Base-by-base conservation (phyloP, 805 yeast species). In the Priceomyces fermenticarens region DNA sequence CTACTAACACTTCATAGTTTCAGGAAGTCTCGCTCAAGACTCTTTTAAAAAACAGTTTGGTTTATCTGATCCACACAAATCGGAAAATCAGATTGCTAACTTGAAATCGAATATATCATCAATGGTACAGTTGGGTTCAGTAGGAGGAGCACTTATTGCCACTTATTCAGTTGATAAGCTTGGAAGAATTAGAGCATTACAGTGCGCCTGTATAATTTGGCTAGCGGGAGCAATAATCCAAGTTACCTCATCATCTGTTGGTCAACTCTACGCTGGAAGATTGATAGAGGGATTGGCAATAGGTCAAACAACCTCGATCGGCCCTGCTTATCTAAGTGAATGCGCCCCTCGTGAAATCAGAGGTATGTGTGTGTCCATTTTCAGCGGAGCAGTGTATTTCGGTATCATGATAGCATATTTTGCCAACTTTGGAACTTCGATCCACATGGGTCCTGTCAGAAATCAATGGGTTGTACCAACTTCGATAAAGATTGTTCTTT, bases 381-480 rank as follows among this genome's bases (percentile, higher is more conserved):
- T 76, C 52, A 72, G 80, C 3, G 83, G 83, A 44, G 75, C 80
- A 7, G 82, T 78, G 28, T 78, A 78, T 48, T 57, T 78, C 11
- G 83, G 83, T 31, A 65, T 75, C 25, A 64, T 74, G 69, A 40
- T 73, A 39, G 72, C 72, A 4, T 74, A 75, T 49, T 73, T 75
- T 45, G 63, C 73, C 23, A 67, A 74, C 51, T 78, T 74, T 51
- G 83, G 81, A 26, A 67, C 78, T 31, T 72, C 78, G 2, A 43
- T 75, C 16, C 77, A 77, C 47, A 52, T 75, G 30, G 45, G 72
- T 2, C 49, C 56, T 14, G 39, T 46, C 7, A 54, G 62, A 12
- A 58, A 68, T 31, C 81, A 76, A 49, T 78, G 83, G 84, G 66
- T 73, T 20, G 54, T 70, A 33, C 82, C 83, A n/a, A 70, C 73